A percentile compares a stretch with the other conserved stretches of the same genome.
These are phyloP conservation scores for Boletus edulis DNA, from an alignment of 768 basidiomycete species.

Conservation along the genomic window DNA sequence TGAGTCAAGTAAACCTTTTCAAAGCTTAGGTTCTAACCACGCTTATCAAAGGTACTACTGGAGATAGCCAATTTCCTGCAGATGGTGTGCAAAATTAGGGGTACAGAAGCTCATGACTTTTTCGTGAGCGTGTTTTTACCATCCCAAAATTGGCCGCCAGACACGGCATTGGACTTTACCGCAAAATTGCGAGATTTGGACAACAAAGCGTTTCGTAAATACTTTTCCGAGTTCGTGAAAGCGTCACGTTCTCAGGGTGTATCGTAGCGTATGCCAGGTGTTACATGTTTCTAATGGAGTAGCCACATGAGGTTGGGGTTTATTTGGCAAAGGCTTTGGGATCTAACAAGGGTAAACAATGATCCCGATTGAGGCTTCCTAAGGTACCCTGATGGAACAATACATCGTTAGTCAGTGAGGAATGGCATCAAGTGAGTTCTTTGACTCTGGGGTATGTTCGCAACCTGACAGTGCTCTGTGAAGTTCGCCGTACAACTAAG, in stretches of 20 bases:
- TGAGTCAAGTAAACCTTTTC: slow-evolving; percentile 37
- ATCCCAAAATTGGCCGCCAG: slow-evolving; percentile 81
- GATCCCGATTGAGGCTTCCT: slow-evolving; percentile 11
- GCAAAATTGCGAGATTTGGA: slow-evolving; percentile 74
- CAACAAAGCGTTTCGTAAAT: slow-evolving; percentile 76
- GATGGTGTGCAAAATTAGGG: slow-evolving; percentile 70
- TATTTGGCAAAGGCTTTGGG: slow-evolving; percentile 33
- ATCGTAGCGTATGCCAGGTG: slow-evolving; percentile 41
- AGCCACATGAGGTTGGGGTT: not conserved
- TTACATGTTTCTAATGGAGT: slow-evolving; percentile 2
- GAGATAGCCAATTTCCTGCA: slow-evolving; percentile 89
- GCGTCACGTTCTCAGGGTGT: slow-evolving; percentile 54
- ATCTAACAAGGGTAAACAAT: slow-evolving; percentile 34
- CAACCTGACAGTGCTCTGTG: slow-evolving; percentile 11
- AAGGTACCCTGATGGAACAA: slow-evolving; percentile 14
- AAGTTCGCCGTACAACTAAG: slow-evolving; percentile 35
- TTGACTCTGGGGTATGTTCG: not conserved
- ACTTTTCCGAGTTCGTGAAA: slow-evolving; percentile 81
- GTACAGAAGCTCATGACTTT: slow-evolving; percentile 79
- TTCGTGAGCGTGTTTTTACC: slow-evolving; percentile 81
- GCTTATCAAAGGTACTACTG: slow-evolving; percentile 64
- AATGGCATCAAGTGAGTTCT: slow-evolving; percentile 31
- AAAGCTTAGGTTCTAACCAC: not conserved
- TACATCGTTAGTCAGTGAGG: slow-evolving; percentile 10
- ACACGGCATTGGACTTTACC: slow-evolving; percentile 74